Evolutionary conservation across 805 yeast genomes (phyloP).

Genomic region (Metschnikowia picachoensis): DNA sequence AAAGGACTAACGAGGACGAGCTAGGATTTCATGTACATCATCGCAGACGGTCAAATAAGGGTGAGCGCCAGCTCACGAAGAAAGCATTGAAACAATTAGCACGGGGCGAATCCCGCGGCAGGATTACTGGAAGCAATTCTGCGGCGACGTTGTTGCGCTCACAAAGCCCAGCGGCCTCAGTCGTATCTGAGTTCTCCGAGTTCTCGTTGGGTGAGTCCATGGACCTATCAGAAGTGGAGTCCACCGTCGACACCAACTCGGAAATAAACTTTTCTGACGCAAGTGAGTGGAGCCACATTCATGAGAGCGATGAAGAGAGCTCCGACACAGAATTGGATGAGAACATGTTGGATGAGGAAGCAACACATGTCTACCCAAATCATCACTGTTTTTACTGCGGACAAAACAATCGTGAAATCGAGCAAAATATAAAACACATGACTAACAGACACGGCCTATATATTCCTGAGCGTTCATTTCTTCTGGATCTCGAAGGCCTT

Average conservation of each 20-base stretch:
- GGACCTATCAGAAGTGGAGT: constrained; percentile 20
- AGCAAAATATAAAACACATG: constrained; percentile 48
- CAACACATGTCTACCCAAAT: constrained; percentile 39
- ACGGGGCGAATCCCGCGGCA: constrained; percentile 16
- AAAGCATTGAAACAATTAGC: constrained; percentile 32
- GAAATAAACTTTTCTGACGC: constrained; percentile 39
- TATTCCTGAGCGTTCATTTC: constrained; percentile 40
- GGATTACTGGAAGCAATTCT: constrained; percentile 15
- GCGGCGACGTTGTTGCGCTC: constrained; percentile 27
- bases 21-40: constrained; percentile 46
- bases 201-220: constrained; percentile 49
- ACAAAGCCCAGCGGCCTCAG: constrained; percentile 51
- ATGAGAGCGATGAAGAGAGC: constrained; percentile 16
- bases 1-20: constrained; percentile 43
- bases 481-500: constrained; percentile 37
- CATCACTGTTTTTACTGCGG: constrained; percentile 60
- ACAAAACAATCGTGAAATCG: constrained; percentile 47
- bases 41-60: constrained; percentile 22
- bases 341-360: constrained; percentile 26
- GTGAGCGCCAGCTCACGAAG: constrained; percentile 36
- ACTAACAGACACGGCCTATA: constrained; percentile 42
- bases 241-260: constrained; percentile 45
- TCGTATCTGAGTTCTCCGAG: constrained; percentile 50
- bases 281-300: constrained; percentile 16
- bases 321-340: constrained; percentile 28